These are phyloP conservation scores for Lentinula detonsa DNA, from an alignment of 768 basidiomycete genomes.

Conservation along the genomic window DNA sequence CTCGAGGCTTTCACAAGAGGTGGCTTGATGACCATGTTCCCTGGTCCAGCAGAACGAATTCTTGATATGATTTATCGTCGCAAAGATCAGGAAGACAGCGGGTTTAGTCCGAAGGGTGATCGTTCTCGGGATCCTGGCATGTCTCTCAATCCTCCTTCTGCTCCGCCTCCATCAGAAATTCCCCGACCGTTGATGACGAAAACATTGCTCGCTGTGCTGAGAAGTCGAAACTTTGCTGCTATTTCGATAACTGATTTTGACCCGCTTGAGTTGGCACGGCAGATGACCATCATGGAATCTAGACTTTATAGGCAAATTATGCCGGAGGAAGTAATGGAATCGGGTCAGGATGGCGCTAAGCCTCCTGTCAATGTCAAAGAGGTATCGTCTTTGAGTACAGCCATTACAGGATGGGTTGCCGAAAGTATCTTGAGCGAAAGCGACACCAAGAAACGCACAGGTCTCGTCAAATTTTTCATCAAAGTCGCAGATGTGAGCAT, in stretches of 20 bases:
- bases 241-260: slow-evolving; percentile 89
- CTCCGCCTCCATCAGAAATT: slow-evolving; percentile 52
- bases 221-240: slow-evolving; percentile 54
- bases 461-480: slow-evolving; percentile 85
- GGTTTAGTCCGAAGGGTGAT: slow-evolving; percentile 54
- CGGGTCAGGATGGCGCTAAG: slow-evolving; percentile 63
- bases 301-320: slow-evolving; percentile 80
- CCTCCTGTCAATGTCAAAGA: slow-evolving; percentile 71
- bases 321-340: slow-evolving; percentile 85
- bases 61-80: slow-evolving; percentile 60
- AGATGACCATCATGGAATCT: slow-evolving; percentile 92
- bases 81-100: slow-evolving; percentile 36
- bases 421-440: slow-evolving; percentile 89
- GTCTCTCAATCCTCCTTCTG: slow-evolving; percentile 57
- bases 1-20: slow-evolving; percentile 58
- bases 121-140: slow-evolving; percentile 72
- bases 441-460: slow-evolving; percentile 79
- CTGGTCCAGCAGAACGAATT: slow-evolving; percentile 67
- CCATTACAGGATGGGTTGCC: slow-evolving; percentile 93
- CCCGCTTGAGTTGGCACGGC: slow-evolving; percentile 84
- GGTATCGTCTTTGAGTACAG: slow-evolving; percentile 83
- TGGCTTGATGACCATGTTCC: slow-evolving; percentile 56
- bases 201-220: slow-evolving; percentile 59
- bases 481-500: slow-evolving; percentile 82
- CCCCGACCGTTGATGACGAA: slow-evolving; percentile 88